phyloP scores from a whole-genome alignment of 2,329 filamentous ascomycete species.

The Colletotrichum noveboracense region DNA sequence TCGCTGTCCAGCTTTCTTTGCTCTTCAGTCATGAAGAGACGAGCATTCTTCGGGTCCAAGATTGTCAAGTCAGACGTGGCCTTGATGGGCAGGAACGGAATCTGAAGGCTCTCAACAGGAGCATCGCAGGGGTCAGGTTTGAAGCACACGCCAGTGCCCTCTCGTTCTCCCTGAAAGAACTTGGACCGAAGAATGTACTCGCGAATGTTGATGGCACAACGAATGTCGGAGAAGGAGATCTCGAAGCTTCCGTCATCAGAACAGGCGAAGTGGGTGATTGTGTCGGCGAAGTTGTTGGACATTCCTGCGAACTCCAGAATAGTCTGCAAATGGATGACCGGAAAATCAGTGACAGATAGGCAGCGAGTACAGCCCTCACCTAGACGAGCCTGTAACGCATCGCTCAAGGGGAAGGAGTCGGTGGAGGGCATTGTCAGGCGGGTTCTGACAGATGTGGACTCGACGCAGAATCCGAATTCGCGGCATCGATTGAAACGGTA shows the following conservation, averaged over 20 bases:
- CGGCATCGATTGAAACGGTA: neutral
- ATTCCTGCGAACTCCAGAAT: neutral
- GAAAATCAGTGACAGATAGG: constrained; percentile 1
- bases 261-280: constrained; percentile 3
- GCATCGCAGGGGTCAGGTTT: neutral
- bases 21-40: neutral
- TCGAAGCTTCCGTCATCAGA: constrained; percentile 6
- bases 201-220: neutral
- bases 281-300: neutral
- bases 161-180: neutral
- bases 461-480: constrained; percentile 6
- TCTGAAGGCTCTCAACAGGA: neutral
- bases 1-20: neutral
- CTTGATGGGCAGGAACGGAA: neutral
- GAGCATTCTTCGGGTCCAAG: neutral
- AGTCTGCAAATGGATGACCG: neutral
- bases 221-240: constrained; percentile 3
- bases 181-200: neutral
- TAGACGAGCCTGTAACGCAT: neutral
- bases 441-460: neutral
- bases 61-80: neutral
- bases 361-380: constrained; percentile 4
- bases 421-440: neutral
- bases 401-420: constrained; percentile 7
- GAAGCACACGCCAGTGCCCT: neutral